Evolutionary conservation across 139 green algal genomes (phyloP), one percentile per base, ranked within the genome.

Genomic region (Parachlorella kessleri): DNA sequence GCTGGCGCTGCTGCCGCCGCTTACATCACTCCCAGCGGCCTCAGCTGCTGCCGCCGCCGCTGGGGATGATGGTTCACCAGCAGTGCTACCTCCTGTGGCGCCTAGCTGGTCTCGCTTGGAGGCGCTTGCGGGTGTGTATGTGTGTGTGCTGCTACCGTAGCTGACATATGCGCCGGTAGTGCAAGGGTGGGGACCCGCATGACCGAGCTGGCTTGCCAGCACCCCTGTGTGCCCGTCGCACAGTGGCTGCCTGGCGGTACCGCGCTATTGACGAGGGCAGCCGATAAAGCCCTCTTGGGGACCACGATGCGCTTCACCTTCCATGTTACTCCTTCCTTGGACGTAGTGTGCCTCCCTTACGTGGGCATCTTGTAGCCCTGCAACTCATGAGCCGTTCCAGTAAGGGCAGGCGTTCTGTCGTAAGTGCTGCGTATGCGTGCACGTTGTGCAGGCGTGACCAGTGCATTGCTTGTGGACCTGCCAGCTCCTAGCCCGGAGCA

Each of bases 41-140:
- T n/a, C n/a, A n/a, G n/a, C n/a, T n/a, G n/a, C n/a, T n/a, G n/a
- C n/a, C n/a, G n/a, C n/a, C n/a, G n/a, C n/a, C n/a, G n/a, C n/a
- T n/a, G n/a, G n/a, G n/a, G n/a, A n/a, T n/a, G n/a, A n/a, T n/a
- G n/a, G n/a, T n/a, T n/a, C n/a, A n/a, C n/a, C n/a, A n/a, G n/a
- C n/a, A n/a, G n/a, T n/a, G n/a, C n/a, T n/a, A 7, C 79, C 85
- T 73, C 83, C 89, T 42, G 71, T 73, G 1, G 73, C 80, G n/a
- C 66, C 88, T 8, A 82, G 83, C 30, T 98, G 94, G 94, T 28
- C 33, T 38, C 75, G 93, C 1, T 88, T 94, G 53, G 94, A 98
- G 75, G 91, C 90, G 8, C 86, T 98, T 26, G 86, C 86, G 1
- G 59, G 63, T 0, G 72, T 91, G 3, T 21, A 30, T 28, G 73